Percentiles rank a stretch among this genome's conserved stretches.
Evolutionary conservation across 441 rosid genomes (phyloP).

Genomic region (Populus hybrid): DNA sequence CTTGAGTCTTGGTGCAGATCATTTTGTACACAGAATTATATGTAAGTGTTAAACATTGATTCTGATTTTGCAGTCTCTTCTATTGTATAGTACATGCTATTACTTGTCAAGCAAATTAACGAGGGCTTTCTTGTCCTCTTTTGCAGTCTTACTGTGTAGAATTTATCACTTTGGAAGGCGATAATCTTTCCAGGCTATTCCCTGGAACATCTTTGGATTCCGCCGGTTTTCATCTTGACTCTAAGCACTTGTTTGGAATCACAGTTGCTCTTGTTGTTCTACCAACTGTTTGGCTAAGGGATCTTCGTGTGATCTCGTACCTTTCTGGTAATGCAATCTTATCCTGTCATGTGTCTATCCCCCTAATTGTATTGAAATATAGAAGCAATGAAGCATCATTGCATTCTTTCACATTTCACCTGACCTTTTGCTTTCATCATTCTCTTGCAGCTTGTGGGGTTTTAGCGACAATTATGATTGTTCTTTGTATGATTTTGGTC

Average conservation of each 20-base stretch:
- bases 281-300: constrained; percentile 80
- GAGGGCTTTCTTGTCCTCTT: constrained; percentile 14
- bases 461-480: constrained; percentile 56
- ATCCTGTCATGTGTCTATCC: neutral
- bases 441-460: constrained; percentile 73
- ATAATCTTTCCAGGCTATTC: constrained; percentile 73
- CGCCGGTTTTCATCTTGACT: constrained; percentile 55
- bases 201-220: constrained; percentile 64
- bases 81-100: neutral
- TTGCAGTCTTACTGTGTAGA: constrained; percentile 73
- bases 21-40: constrained; percentile 60
- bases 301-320: constrained; percentile 73
- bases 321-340: constrained; percentile 59
- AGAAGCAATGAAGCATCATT: neutral
- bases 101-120: constrained; percentile 7
- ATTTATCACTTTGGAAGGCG: constrained; percentile 84
- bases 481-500: constrained; percentile 50
- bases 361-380: neutral
- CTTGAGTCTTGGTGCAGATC: constrained; percentile 44
- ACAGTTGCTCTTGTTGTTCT: constrained; percentile 65
- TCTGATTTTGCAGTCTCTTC: constrained; percentile 10
- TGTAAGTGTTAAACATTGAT: constrained; percentile 41
- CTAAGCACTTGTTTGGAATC: constrained; percentile 73
- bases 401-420: neutral
- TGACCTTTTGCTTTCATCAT: constrained; percentile 6